Evolutionary conservation across 169 alveolate genomes (phyloP).

Genomic region (Cryptosporidium sp.): DNA sequence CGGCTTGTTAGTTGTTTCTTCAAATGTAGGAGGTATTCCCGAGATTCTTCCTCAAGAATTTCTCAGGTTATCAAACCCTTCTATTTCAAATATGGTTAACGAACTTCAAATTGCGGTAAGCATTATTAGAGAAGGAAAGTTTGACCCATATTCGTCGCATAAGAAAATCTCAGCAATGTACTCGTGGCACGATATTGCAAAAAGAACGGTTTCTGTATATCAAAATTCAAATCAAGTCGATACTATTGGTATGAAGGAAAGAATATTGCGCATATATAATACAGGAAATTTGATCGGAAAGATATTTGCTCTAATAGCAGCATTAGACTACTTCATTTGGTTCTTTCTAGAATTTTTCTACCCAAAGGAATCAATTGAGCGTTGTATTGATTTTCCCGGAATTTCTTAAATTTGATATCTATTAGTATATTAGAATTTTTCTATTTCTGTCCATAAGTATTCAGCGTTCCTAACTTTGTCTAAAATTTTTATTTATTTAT

Average conservation of each 20-base stretch:
- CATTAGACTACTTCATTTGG: constrained; percentile 64
- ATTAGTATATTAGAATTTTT: background rate
- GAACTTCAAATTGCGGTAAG: constrained; percentile 85
- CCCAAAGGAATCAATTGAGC: constrained; percentile 67
- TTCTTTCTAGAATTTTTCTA: constrained; percentile 52
- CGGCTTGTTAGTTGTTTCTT: constrained; percentile 96
- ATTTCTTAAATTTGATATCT: background rate
- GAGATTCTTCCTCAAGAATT: constrained; percentile 91
- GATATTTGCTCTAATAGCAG: constrained; percentile 48
- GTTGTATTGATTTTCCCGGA: constrained; percentile 38
- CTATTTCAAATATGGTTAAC: constrained; percentile 82
- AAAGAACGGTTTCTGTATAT: constrained; percentile 86
- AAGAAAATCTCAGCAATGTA: constrained; percentile 82
- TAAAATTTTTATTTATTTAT: background rate
- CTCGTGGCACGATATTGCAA: constrained; percentile 88
- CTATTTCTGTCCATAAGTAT: constrained; percentile 65
- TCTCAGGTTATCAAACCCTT: constrained; percentile 87
- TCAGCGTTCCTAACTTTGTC: constrained; percentile 54
- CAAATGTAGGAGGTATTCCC: constrained; percentile 99
- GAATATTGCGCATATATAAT: constrained; percentile 73
- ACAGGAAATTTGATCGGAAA: constrained; percentile 77
- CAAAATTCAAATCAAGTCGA: constrained; percentile 63
- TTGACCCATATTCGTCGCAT: constrained; percentile 83
- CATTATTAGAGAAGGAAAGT: constrained; percentile 80
- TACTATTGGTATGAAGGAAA: constrained; percentile 50